Evolutionary conservation across 1,139 yeast species (phyloP), one percentile per base, ranked within the genome.

Genomic region (Candida labiduridarum): DNA sequence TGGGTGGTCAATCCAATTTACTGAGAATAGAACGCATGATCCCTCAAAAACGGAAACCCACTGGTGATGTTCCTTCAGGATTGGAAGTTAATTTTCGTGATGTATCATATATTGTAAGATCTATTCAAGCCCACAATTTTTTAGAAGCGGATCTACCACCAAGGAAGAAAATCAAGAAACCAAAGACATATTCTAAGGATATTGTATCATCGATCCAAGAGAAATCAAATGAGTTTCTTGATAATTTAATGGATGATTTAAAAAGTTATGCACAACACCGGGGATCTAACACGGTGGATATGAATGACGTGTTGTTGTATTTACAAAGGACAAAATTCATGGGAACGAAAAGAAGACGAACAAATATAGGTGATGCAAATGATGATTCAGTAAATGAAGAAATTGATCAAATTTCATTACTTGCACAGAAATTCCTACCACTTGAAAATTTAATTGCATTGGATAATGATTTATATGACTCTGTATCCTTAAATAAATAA

Each of bases 351-450:
- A 25, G 29, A 25, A 25, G 29, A 25, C 8, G 29, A 8, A 25
- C 2, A 25, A 9, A 25, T 8, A 25, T 25, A 6, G 29, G 6
- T 9, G 29, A 7, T 25, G 29, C 8, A 4, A 25, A 25, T 25
- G 29, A 25, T 8, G 59, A 59, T 2, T 50, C 56, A 9, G 22
- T 43, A 0, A 11, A 16, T 25, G 18, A 31, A 35, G 59, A 64
- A 35, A 55, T 65, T 2, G 63, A 64, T 27, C 60, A 54, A 30
- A 66, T 71, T 15, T 64, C 74, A 0, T 57, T 54, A n/a, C 57
- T 75, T 15, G 80, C 79, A 0, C 69, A 67, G 41, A 62, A 61
- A 11, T 65, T 67, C 40, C 57, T 75, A 30, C 80, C 80, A 0
- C 63, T 74, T 34, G 80, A 76, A 50, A 52, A 62, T 34, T 57